These are phyloP conservation scores for barrel medic (Medicago truncatula) DNA, from an alignment of 306 rosid genomes.

Conservation along the genomic window DNA sequence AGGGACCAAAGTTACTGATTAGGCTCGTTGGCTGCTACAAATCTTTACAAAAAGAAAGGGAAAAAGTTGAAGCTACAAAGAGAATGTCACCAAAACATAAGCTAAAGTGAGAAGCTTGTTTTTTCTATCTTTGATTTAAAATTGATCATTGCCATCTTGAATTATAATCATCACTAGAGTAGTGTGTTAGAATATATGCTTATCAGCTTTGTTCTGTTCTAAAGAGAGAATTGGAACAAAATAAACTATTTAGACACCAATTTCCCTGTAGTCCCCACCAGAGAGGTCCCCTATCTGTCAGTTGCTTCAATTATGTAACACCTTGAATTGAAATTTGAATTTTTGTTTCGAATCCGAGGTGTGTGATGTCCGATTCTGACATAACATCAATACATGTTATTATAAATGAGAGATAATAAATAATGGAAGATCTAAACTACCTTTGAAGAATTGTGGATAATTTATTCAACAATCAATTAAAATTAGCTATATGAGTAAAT, in stretches of 20 bases:
- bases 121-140: constrained; percentile 44
- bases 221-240: constrained; percentile 13
- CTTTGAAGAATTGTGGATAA: too few species aligned
- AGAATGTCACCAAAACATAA: constrained; percentile 72
- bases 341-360: too few species aligned
- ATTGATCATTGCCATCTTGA: constrained; percentile 45
- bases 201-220: constrained; percentile 52
- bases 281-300: background rate
- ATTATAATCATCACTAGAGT: constrained; percentile 52
- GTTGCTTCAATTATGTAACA: too few species aligned
- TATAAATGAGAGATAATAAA: too few species aligned
- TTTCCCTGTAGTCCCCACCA: constrained; percentile 24
- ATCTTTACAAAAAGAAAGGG: constrained; percentile 45
- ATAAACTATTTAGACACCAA: constrained; percentile 13
- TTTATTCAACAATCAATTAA: too few species aligned
- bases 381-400: too few species aligned
- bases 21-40: constrained; percentile 46
- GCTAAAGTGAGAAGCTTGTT: constrained; percentile 65
- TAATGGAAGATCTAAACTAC: too few species aligned
- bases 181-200: constrained; percentile 61
- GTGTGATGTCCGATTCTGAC: too few species aligned
- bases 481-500: too few species aligned
- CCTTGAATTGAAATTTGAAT: too few species aligned
- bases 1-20: constrained; percentile 39
- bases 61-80: constrained; percentile 64